Base-by-base conservation (phyloP, 78 protist genomes). In the Dictyostelium capitatum region DNA sequence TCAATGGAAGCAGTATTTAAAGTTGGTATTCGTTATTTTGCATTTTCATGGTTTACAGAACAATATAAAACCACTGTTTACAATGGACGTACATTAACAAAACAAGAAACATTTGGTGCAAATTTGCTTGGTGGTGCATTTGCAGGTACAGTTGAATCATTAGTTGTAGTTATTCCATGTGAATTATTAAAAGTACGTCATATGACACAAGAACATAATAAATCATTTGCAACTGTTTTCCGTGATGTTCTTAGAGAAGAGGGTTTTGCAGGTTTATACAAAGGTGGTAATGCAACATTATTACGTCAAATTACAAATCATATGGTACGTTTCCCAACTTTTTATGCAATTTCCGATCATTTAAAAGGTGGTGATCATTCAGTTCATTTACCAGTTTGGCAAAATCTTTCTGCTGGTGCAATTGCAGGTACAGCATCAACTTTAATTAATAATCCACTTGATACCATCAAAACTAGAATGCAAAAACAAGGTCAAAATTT, bases 401-500 rank as follows among this genome's bases (percentile, higher is more conserved):
- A 87, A 65, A 87, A 87, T 80, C 75, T 87, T 30, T 17, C 75
- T 15, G 93, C 93, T 51, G 93, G 93, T 78, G 78, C 50, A 25
- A 9, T 87, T 11, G 93, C 93, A 37, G 93, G 93, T 87, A 87
- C 93, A 0, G 85, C 84, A 7, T 64, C 80, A 8, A 87, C 93
- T 20, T 53, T 87, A 11, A 30, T 87, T 48, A 87, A 87, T 47
- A 87, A 87, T 56, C 93, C 93, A 62, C 37, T 87, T 0, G 93
- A 87, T 51, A 87, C 93, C 11, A 87, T 87, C 64, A 87, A 87
- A 80, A 87, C 93, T 47, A 57, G 93, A 32, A 87, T 87, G 93
- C 93, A 87, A 77, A 87, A 87, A 73, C 93, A 87, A 77, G 93
- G 93, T 64, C 93, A 87, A 77, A 87, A 87, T 37, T 70, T 48